Evolutionary conservation across 768 basidiomycete species (phyloP).

Genomic region (Boletus vinaceobasis): DNA sequence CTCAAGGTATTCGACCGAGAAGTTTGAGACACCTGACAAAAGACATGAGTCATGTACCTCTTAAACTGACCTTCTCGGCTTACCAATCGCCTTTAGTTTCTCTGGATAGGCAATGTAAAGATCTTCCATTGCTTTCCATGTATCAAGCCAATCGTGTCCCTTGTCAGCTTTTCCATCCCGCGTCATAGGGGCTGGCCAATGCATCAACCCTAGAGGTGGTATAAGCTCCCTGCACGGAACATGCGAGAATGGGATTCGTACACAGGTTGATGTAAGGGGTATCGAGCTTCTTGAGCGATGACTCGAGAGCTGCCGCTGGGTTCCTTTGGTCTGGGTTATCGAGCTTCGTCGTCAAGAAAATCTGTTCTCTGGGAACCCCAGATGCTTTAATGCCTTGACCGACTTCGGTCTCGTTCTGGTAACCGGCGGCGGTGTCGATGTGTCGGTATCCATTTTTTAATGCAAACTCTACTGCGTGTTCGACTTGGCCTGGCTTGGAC

Average conservation of each 20-base stretch:
- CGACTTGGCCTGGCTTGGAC: slow-evolving; percentile 64
- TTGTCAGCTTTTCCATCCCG: slow-evolving; percentile 51
- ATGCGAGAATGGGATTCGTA: slow-evolving; percentile 26
- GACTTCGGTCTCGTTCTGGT: slow-evolving; percentile 77
- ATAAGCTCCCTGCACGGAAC: background rate
- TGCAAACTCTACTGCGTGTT: slow-evolving; percentile 70
- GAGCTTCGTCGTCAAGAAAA: slow-evolving; percentile 82
- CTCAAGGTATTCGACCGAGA: slow-evolving; percentile 60
- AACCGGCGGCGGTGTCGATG: slow-evolving; percentile 68
- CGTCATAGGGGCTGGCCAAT: slow-evolving; percentile 80
- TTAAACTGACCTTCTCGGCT: slow-evolving; percentile 4
- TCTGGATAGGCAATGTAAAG: slow-evolving; percentile 61
- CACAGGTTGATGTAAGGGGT: slow-evolving; percentile 81
- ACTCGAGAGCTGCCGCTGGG: slow-evolving; percentile 59
- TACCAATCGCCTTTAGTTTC: slow-evolving; percentile 76
- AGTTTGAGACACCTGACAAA: slow-evolving; percentile 61
- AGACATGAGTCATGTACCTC: background rate
- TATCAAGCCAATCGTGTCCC: slow-evolving; percentile 62
- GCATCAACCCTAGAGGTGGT: slow-evolving; percentile 58
- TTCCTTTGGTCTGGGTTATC: slow-evolving; percentile 59
- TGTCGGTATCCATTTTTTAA: slow-evolving; percentile 71
- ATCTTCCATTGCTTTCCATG: slow-evolving; percentile 77
- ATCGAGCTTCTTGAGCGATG: slow-evolving; percentile 64
- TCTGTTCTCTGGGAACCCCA: slow-evolving; percentile 64
- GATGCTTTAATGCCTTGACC: slow-evolving; percentile 73